phyloP scores from a whole-genome alignment of 768 basidiomycete genomes.

The Vararia minispora region DNA sequence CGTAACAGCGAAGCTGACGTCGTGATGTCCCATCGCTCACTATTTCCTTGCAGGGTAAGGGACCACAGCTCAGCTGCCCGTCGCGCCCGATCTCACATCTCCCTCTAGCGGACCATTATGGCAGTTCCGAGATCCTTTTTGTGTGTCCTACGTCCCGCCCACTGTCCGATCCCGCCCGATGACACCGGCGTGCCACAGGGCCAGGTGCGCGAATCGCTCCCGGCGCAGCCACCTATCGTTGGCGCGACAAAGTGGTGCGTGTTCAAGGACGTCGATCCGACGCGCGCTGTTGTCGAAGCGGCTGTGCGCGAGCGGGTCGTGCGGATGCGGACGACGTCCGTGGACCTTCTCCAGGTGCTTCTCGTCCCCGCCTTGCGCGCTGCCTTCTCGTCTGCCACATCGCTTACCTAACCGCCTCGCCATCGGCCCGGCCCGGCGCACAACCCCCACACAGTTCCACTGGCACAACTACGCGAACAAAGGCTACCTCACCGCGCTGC shows the following conservation, averaged over 20 bases:
- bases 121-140: constrained; percentile 71
- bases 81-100: no score
- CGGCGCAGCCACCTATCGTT: constrained; percentile 32
- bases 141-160: constrained; percentile 25
- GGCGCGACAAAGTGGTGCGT: constrained; percentile 87
- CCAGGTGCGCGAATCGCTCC: constrained; percentile 44
- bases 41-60: no score
- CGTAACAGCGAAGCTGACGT: background rate
- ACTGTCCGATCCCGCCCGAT: background rate
- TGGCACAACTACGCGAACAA: constrained; percentile 60
- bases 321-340: constrained; percentile 44
- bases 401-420: background rate
- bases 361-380: constrained; percentile 2
- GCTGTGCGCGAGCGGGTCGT: constrained; percentile 60
- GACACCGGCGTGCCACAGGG: constrained; percentile 35
- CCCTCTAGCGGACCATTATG: constrained; percentile 72
- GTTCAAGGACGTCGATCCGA: constrained; percentile 41
- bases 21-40: background rate
- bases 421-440: background rate
- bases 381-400: constrained; percentile 1
- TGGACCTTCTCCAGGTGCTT: constrained; percentile 67
- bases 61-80: no score
- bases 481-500: constrained; percentile 35
- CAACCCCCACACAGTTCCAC: constrained; percentile 43
- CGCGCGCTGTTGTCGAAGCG: constrained; percentile 45